These are phyloP conservation scores for Zalaria obscura DNA, from an alignment of 2,329 filamentous ascomycete genomes.

Conservation along the genomic window DNA sequence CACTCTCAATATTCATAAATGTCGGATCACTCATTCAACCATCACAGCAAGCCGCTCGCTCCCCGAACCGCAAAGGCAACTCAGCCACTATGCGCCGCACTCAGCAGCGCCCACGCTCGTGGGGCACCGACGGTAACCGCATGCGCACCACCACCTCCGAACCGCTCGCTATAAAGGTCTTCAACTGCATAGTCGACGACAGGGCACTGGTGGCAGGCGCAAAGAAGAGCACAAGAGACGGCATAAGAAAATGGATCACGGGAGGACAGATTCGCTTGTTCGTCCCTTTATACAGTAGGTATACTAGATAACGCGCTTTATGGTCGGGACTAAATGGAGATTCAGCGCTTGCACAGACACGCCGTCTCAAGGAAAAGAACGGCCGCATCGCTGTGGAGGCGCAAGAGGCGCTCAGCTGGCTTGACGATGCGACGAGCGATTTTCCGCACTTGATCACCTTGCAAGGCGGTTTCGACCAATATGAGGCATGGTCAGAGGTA, in stretches of 20 bases:
- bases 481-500: constrained; percentile 34
- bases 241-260: constrained; percentile 36
- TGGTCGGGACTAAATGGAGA: not conserved
- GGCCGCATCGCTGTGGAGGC: constrained; percentile 5
- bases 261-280: constrained; percentile 35
- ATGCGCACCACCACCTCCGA: constrained; percentile 1
- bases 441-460: constrained; percentile 27
- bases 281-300: constrained; percentile 36
- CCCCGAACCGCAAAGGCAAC: not conserved
- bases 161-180: constrained; percentile 25
- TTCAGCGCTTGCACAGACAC: constrained; percentile 6
- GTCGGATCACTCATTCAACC: not conserved
- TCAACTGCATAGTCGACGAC: constrained; percentile 41
- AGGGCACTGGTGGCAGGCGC: constrained; percentile 35
- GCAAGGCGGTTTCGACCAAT: constrained; percentile 33
- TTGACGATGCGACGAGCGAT: constrained; percentile 35
- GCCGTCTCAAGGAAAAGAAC: constrained; percentile 7
- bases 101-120: constrained; percentile 1
- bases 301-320: not conserved
- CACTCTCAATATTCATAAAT: not conserved
- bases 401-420: constrained; percentile 32
- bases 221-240: constrained; percentile 36
- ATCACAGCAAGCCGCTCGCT: not conserved
- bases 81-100: constrained; percentile 4
- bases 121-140: not conserved